phyloP scores from a whole-genome alignment of 1,284 basidiomycete genomes.

The Ustilago cynodontis region DNA sequence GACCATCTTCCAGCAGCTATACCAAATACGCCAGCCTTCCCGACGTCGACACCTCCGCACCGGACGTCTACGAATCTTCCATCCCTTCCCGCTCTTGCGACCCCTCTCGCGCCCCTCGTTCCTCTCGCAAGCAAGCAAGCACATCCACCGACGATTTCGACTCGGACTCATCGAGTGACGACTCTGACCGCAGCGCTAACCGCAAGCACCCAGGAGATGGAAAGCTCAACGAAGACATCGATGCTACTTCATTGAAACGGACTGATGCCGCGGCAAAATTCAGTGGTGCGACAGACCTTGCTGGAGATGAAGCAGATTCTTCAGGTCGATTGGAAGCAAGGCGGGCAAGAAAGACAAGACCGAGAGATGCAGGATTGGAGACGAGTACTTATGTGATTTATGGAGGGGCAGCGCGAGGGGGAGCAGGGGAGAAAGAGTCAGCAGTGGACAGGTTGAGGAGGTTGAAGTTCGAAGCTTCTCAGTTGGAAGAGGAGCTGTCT shows the following conservation, averaged over 20 bases:
- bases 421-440: conserved; percentile 15
- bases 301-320: conserved; percentile 18
- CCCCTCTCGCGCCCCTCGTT: conserved; percentile 7
- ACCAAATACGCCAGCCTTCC: conserved; percentile 50
- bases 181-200: conserved; percentile 22
- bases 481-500: conserved; percentile 43
- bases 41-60: conserved; percentile 42
- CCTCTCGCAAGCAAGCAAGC: conserved; percentile 11
- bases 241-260: conserved; percentile 18
- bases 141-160: conserved; percentile 7
- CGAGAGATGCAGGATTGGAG: conserved; percentile 44
- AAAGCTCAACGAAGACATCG: conserved; percentile 31
- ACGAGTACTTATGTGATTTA: conserved; percentile 40
- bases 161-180: conserved; percentile 30
- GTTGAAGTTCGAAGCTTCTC: conserved; percentile 48
- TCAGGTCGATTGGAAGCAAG: conserved; percentile 27
- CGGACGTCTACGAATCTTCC: conserved; percentile 46
- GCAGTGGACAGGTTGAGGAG: conserved; percentile 38
- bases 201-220: conserved; percentile 37
- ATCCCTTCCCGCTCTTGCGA: conserved; percentile 8
- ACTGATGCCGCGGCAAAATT: conserved; percentile 41
- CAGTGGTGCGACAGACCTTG: conserved; percentile 29
- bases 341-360: conserved; percentile 8
- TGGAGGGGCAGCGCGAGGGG: not conserved
- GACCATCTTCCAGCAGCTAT: conserved; percentile 12